Evolutionary conservation across 2,329 filamentous ascomycete genomes (phyloP), one percentile per base, ranked within the genome.

Genomic region (Colletotrichum lini): DNA sequence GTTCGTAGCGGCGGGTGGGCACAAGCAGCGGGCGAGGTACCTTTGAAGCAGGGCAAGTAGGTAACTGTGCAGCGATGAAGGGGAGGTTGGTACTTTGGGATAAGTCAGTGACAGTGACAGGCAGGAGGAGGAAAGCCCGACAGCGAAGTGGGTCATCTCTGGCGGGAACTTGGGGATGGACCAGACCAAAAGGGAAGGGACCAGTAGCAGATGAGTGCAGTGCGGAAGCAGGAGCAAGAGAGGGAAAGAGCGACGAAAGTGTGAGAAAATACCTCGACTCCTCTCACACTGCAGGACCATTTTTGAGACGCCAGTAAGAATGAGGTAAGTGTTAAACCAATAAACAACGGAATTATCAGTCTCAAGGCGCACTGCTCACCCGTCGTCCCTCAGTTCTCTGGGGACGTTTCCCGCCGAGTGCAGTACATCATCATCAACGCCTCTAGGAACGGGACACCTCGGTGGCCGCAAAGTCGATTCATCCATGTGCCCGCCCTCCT

Each of bases 251-350:
- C 26, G 26, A 26, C 26, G 4, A 26, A 26, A 26, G 26, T 26
- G 35, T 21, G 18, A 60, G 38, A 60, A 47, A 60, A 49, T 38
- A 38, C 30, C 30, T 54, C 30, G 30, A 21, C 30, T 38, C 18
- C 57, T 49, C 57, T 16, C 57, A 47, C 57, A 30, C 57, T n/a
- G 58, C 44, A 60, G 42, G 44, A 60, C 57, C 58, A 35, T n/a
- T n/a, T 26, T 60, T 38, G 21, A 26, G 44, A 16, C 45, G 38
- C 30, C 45, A 12, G 44, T 23, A 30, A 58, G 9, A 58, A 44
- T 57, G 53, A 10, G 26, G 26, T 26, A 26, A 26, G 26, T 26
- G 1, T 26, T 26, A 26, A 26, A 26, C 4, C 26, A 26, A 26
- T 26, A 26, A 26, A 26, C 26, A 4, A 26, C 26, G 26, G 26